Evolutionary conservation across 1,139 yeast genomes (phyloP).

Genomic region (Blastobotrys malaysiensis): DNA sequence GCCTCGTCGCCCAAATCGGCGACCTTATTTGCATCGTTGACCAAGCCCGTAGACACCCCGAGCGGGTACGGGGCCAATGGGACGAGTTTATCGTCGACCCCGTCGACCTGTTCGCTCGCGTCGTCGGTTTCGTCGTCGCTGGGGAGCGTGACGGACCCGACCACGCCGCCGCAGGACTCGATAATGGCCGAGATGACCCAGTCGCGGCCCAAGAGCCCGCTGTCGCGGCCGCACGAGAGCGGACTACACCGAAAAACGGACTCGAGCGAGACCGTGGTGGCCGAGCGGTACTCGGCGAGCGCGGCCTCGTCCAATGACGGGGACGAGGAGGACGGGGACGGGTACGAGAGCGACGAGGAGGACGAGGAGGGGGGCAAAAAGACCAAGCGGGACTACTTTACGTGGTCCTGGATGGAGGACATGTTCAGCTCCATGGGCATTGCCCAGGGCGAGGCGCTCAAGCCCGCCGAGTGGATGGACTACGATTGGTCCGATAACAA

Average conservation of each 20-base stretch:
- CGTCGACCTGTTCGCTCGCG: constrained; percentile 5
- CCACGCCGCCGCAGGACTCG: constrained; percentile 9
- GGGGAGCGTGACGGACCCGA: constrained; percentile 8
- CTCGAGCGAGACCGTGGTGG: not conserved
- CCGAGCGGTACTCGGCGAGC: not conserved
- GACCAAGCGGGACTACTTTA: constrained; percentile 1
- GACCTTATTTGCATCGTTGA: constrained; percentile 1
- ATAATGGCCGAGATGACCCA: constrained; percentile 1
- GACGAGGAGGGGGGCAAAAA: not conserved
- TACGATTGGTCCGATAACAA: constrained; percentile 3
- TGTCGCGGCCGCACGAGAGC: too few relatives aligned
- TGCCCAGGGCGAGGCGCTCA: not conserved
- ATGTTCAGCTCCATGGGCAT: not conserved
- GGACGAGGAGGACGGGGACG: not conserved
- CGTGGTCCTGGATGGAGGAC: constrained; percentile 10
- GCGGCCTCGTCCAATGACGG: not conserved
- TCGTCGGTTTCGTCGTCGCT: constrained; percentile 4
- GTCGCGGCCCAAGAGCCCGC: too few relatives aligned
- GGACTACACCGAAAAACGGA: not conserved
- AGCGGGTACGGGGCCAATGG: not conserved
- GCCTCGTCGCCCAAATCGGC: not conserved
- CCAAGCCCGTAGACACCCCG: not conserved
- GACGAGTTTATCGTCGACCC: not conserved
- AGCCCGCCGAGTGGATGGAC: not conserved
- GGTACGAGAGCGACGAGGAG: not conserved